A percentile compares a stretch with the other conserved stretches of the same genome.
These are phyloP conservation scores for Clavulina sp. DNA, from an alignment of 768 basidiomycete species.

Conservation along the genomic window DNA sequence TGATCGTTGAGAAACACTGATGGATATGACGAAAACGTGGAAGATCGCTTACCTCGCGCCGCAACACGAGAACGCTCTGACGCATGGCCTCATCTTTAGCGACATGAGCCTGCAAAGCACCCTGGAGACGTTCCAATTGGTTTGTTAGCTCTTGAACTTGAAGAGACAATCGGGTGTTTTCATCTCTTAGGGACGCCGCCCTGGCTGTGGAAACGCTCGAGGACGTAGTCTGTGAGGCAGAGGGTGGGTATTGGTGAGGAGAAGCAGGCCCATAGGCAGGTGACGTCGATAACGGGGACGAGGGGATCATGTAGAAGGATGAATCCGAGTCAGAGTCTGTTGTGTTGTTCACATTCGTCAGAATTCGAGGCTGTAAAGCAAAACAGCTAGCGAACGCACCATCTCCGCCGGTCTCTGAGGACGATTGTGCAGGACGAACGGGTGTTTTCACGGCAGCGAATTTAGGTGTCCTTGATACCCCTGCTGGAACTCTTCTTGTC, in stretches of 20 bases:
- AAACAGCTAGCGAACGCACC: conserved; percentile 39
- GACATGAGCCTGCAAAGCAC: conserved; percentile 45
- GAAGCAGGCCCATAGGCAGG: neutral
- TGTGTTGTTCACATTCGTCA: conserved; percentile 21
- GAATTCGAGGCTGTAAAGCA: conserved; percentile 29
- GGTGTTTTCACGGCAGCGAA: conserved; percentile 46
- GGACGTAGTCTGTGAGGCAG: neutral
- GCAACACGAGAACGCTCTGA: conserved; percentile 61
- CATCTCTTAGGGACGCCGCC: conserved; percentile 18
- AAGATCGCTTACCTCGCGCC: conserved; percentile 32
- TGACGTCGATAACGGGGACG: neutral
- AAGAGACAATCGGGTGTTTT: conserved; percentile 45
- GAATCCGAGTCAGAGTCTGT: conserved; percentile 19
- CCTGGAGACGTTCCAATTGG: conserved; percentile 43
- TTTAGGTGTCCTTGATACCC: conserved; percentile 16
- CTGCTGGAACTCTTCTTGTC: neutral
- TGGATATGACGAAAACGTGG: neutral
- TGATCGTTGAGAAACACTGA: neutral
- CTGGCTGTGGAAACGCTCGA: neutral
- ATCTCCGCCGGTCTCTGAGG: neutral
- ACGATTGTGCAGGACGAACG: conserved; percentile 19
- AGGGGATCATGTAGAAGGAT: neutral
- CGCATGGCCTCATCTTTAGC: conserved; percentile 66
- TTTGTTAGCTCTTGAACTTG: conserved; percentile 42
- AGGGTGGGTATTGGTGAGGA: neutral